Evolutionary conservation across 805 yeast species (phyloP).

Genomic region (Hanseniaspora lindneri): DNA sequence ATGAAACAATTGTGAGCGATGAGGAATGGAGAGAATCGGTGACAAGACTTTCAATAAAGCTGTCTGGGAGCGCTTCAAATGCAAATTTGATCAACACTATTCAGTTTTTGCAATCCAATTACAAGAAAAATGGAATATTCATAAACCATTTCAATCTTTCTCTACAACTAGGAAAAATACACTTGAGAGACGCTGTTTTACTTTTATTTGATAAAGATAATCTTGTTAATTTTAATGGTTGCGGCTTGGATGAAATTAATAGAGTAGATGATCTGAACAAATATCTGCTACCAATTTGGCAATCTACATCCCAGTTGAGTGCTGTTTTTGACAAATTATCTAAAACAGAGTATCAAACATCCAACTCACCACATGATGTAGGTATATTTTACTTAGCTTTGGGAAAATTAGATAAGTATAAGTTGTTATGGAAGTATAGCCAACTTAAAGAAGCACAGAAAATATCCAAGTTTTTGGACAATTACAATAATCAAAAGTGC

Average conservation of each 20-base stretch:
- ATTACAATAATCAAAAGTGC: conserved; percentile 1
- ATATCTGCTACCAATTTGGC: neutral
- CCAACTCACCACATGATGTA: conserved; percentile 11
- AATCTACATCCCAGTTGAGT: neutral
- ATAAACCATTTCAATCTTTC: neutral
- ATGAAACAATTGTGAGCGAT: neutral
- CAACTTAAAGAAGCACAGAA: conserved; percentile 3
- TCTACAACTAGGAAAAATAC: neutral
- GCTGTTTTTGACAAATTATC: neutral
- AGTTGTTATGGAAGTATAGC: conserved; percentile 9
- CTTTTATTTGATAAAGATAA: neutral
- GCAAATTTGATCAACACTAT: neutral
- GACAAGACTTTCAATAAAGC: neutral
- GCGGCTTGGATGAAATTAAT: neutral
- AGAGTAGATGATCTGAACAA: neutral
- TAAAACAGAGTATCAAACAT: conserved; percentile 1
- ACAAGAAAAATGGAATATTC: neutral
- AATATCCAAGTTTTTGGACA: neutral
- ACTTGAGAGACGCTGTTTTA: neutral
- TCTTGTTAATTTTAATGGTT: neutral
- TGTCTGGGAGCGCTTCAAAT: neutral
- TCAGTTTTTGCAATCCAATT: neutral
- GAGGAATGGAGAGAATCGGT: neutral
- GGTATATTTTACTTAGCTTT: conserved; percentile 5
- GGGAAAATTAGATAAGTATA: conserved; percentile 3